Evolutionary conservation across 495 filamentous ascomycete species (phyloP), one percentile per base, ranked within the genome.

Genomic region (Penicillium samsonianum): DNA sequence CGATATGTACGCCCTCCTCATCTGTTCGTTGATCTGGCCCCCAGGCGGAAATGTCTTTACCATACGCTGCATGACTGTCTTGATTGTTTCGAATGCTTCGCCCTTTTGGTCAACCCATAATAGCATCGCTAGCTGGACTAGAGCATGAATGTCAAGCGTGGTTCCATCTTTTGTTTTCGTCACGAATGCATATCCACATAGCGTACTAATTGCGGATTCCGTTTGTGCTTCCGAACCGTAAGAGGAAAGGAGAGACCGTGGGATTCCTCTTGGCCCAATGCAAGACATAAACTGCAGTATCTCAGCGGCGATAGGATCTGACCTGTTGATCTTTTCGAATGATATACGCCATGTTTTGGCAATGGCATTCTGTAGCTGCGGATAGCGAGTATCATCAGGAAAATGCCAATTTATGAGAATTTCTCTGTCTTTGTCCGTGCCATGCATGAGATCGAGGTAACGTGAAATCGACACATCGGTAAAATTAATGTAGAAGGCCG

Each of bases 311-410:
- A 50, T 14, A 1, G 51, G 31, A 47, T 78, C 64, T 14, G 48
- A 54, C 14, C 65, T 51, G 22, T 65, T 65, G 44, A 82, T 79
- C 49, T 78, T 72, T 10, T 78, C 62, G 44, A 83, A 79, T 4
- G 78, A 79, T n/a, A 82, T 67, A 1, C 73, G 64, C 78, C 75
- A 84, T 11, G 80, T 85, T 0, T 65, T 67, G 17, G 78, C 75
- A 7, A 83, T 66, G 1, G 81, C 70, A 63, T 82, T 83, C 45
- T 70, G 69, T 49, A 67, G 62, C 16, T 62, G 63, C 1, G 6
- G 20, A 53, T 82, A 78, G 30, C 77, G 65, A 31, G 64, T 63
- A 3, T 65, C 62, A 53, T 80, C 77, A 7, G 61, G 57, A 55
- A 80, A 84, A n/a, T 80, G 73, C 58, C 63, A 60, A 51, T 71